These are phyloP conservation scores for Cercophora samala DNA, from an alignment of 495 filamentous ascomycete genomes.

Conservation along the genomic window DNA sequence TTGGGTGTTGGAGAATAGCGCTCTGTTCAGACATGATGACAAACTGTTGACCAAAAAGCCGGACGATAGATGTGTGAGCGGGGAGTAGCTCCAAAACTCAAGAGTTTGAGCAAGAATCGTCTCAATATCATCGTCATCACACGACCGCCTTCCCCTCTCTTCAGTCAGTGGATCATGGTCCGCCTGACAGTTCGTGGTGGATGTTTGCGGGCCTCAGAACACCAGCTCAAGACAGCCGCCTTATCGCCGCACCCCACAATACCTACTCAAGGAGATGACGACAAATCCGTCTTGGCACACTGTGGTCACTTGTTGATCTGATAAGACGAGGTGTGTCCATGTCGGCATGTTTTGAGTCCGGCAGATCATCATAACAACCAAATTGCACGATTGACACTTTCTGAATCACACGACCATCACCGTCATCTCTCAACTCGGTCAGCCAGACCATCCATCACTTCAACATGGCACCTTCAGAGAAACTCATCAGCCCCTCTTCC, in stretches of 20 bases:
- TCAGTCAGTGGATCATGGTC: neutral
- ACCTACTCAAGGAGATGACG: neutral
- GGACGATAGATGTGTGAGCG: neutral
- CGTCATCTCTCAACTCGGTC: neutral
- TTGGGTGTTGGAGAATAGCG: neutral
- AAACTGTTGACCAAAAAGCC: neutral
- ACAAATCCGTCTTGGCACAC: neutral
- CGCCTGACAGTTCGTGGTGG: neutral
- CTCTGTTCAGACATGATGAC: neutral
- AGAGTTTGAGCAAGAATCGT: neutral
- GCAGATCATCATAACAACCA: neutral
- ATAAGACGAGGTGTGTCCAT: neutral
- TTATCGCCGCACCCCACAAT: neutral
- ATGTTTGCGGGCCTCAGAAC: neutral
- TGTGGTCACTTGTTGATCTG: neutral
- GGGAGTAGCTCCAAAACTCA: neutral
- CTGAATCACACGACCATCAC: neutral
- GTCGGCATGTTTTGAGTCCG: neutral
- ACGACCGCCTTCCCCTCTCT: neutral
- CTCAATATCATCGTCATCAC: neutral
- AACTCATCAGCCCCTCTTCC: neutral
- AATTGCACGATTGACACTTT: neutral
- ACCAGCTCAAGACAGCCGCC: neutral
- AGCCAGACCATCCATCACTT: neutral
- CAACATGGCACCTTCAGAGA: neutral